A percentile compares a stretch with the other conserved stretches of the same genome.
These are phyloP conservation scores for Talaromyces stipitatus DNA, from an alignment of 495 filamentous ascomycete species.

Conservation along the genomic window DNA sequence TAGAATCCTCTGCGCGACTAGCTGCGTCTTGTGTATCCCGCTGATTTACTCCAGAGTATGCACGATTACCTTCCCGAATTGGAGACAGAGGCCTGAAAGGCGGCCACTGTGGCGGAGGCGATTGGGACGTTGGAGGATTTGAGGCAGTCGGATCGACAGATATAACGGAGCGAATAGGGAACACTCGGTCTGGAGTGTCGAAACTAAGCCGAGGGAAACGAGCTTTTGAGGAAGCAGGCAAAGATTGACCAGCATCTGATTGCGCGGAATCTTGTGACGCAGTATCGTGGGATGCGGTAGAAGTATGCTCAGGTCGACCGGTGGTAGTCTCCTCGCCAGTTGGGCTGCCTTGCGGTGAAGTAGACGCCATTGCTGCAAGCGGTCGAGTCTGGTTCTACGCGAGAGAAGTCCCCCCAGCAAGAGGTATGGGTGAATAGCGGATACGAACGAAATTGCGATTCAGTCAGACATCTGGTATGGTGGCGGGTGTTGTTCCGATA, in stretches of 20 bases:
- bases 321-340: not conserved
- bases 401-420: not conserved
- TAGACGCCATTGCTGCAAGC: constrained; percentile 1
- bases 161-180: constrained; percentile 76
- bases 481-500: not conserved
- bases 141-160: constrained; percentile 54
- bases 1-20: not conserved
- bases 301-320: not conserved
- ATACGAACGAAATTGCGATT: not conserved
- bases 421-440: not conserved
- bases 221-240: not conserved
- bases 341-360: not conserved
- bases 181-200: constrained; percentile 58
- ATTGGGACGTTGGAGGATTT: constrained; percentile 1
- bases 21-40: constrained; percentile 14
- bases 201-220: constrained; percentile 28
- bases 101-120: constrained; percentile 1
- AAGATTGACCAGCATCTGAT: not conserved
- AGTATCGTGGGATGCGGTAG: not conserved
- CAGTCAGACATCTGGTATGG: not conserved
- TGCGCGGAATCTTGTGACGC: not conserved
- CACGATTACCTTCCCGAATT: constrained; percentile 19
- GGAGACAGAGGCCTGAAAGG: constrained; percentile 11
- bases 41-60: constrained; percentile 26
- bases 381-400: not conserved